Percentiles rank a stretch among this genome's conserved stretches.
Evolutionary conservation across 202 grass and related monocot genomes (phyloP).

Genomic region (Panicum hallii): DNA sequence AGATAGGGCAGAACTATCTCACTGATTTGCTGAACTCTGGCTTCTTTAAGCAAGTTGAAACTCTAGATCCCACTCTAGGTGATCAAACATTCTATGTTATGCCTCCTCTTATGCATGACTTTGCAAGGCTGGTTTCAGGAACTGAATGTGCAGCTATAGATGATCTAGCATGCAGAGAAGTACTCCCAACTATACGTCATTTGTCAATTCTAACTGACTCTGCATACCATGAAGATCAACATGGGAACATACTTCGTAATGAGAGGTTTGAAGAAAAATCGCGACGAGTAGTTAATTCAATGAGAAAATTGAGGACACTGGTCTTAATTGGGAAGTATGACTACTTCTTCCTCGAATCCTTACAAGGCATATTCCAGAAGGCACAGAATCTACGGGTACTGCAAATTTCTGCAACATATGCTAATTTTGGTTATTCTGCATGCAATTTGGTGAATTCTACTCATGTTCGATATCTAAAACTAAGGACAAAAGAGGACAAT

Average conservation of each 20-base stretch:
- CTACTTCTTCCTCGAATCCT: background rate
- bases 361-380: background rate
- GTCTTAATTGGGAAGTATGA: conserved; percentile 12
- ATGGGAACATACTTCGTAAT: background rate
- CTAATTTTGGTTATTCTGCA: background rate
- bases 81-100: conserved; percentile 29
- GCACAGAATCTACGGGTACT: background rate
- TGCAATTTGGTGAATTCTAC: background rate
- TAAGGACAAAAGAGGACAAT: too few relatives aligned
- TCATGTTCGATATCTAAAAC: conserved; percentile 16
- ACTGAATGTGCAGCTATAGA: conserved; percentile 34
- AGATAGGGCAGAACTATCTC: background rate
- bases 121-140: conserved; percentile 43
- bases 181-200: conserved; percentile 20
- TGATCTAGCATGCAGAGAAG: conserved; percentile 13
- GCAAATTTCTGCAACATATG: background rate
- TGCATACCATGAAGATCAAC: background rate
- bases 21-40: conserved; percentile 30
- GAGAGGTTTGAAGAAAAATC: conserved; percentile 42
- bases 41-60: conserved; percentile 4
- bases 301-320: conserved; percentile 30
- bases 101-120: conserved; percentile 51
- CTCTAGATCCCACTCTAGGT: background rate
- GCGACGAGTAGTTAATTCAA: background rate
- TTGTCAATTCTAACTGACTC: conserved; percentile 55